Conservation (phyloP, 169 alveolate genomes). For the Plasmodium blacklocki region DNA sequence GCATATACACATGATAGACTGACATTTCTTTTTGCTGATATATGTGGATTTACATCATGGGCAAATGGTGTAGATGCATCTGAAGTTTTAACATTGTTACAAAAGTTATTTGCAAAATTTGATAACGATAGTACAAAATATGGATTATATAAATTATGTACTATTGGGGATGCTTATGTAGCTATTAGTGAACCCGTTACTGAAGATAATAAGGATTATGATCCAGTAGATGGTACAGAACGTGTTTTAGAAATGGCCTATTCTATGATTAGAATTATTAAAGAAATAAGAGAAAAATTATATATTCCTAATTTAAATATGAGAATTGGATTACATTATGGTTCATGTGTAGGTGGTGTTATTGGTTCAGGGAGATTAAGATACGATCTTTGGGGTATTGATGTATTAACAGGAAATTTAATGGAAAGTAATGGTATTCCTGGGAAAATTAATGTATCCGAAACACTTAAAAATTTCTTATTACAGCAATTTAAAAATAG, state of each 20-base stretch:
- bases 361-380: slow-evolving; percentile 95
- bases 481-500: slow-evolving; percentile 76
- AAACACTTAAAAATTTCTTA: slow-evolving; percentile 80
- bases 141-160: slow-evolving; percentile 96
- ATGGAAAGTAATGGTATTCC: slow-evolving; percentile 97
- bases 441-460: slow-evolving; percentile 93
- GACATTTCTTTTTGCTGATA: slow-evolving; percentile 98
- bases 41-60: slow-evolving; percentile 98
- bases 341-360: slow-evolving; percentile 96
- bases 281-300: slow-evolving; percentile 91
- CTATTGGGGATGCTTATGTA: slow-evolving; percentile 99
- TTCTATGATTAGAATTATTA: slow-evolving; percentile 94
- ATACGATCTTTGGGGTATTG: slow-evolving; percentile 96
- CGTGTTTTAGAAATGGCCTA: slow-evolving; percentile 88
- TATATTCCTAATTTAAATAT: slow-evolving; percentile 91
- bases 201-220: slow-evolving; percentile 81
- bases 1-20: slow-evolving; percentile 93
- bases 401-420: slow-evolving; percentile 94
- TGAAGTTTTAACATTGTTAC: slow-evolving; percentile 93
- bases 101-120: slow-evolving; percentile 94
- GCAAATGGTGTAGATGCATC: slow-evolving; percentile 93
- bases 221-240: slow-evolving; percentile 77
- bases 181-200: slow-evolving; percentile 97
- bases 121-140: slow-evolving; percentile 95
- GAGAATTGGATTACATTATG: slow-evolving; percentile 98